Evolutionary conservation across 768 basidiomycete species (phyloP).

Genomic region (Hortiboletus campestris): DNA sequence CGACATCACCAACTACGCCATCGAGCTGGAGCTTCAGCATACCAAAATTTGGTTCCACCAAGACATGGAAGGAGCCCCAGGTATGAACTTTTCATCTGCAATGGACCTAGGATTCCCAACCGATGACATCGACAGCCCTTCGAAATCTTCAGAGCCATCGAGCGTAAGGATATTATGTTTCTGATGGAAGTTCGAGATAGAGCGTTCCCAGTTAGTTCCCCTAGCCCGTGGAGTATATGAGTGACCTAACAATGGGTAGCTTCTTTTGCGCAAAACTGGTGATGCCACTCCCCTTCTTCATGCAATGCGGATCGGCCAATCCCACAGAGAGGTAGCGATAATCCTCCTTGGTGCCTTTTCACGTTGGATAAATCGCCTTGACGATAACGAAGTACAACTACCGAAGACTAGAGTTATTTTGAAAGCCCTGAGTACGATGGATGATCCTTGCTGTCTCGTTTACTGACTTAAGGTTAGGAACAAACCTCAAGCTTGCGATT

Average conservation of each 20-base stretch:
- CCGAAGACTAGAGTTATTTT: constrained; percentile 67
- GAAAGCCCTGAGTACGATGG: constrained; percentile 69
- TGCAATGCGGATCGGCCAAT: constrained; percentile 77
- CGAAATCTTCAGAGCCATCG: constrained; percentile 81
- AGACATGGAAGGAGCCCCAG: constrained; percentile 54
- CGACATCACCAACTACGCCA: constrained; percentile 20
- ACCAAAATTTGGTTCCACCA: constrained; percentile 12
- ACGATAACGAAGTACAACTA: constrained; percentile 73
- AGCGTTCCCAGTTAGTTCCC: constrained; percentile 66
- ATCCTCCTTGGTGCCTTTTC: constrained; percentile 87
- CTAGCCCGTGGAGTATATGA: not conserved
- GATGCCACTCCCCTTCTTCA: constrained; percentile 88
- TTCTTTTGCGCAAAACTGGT: constrained; percentile 82
- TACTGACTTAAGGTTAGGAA: constrained; percentile 66
- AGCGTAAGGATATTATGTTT: constrained; percentile 76
- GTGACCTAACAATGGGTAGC: constrained; percentile 34
- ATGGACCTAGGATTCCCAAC: not conserved
- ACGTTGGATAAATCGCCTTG: constrained; percentile 85
- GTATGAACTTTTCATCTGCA: constrained; percentile 27
- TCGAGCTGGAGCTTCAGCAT: constrained; percentile 15
- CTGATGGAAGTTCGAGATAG: constrained; percentile 82
- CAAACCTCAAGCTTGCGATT: constrained; percentile 89
- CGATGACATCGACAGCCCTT: constrained; percentile 39
- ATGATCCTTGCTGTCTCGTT: constrained; percentile 73
- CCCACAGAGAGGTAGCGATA: constrained; percentile 82